phyloP scores from a whole-genome alignment of 805 yeast genomes.

The Lachancea nothofagi region DNA sequence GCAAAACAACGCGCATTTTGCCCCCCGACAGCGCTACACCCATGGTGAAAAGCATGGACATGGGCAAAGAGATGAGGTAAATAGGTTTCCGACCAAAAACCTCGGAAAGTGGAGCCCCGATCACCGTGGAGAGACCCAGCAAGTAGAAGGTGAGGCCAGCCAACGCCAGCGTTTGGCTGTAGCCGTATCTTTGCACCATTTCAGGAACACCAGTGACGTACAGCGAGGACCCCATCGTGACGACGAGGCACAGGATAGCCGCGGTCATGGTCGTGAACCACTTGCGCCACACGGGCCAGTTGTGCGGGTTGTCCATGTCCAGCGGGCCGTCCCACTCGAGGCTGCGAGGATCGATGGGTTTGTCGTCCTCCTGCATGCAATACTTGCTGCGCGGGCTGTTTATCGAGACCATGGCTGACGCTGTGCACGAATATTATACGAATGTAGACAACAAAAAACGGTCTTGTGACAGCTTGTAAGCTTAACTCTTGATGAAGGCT shows the following conservation, averaged over 20 bases:
- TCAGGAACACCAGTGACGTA: constrained; percentile 61
- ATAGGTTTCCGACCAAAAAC: constrained; percentile 61
- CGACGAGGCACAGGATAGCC: constrained; percentile 60
- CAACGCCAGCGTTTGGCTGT: constrained; percentile 55
- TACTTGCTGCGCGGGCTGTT: not conserved
- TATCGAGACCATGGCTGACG: too few relatives aligned
- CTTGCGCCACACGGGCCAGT: constrained; percentile 60
- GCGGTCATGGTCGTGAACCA: constrained; percentile 63
- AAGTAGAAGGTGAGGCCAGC: constrained; percentile 67
- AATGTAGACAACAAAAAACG: too few relatives aligned
- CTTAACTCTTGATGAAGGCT: too few relatives aligned
- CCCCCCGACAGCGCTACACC: constrained; percentile 62
- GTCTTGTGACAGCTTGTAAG: too few relatives aligned
- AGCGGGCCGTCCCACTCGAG: constrained; percentile 58
- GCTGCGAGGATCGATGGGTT: constrained; percentile 35
- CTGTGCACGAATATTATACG: too few relatives aligned
- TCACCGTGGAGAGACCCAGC: constrained; percentile 65
- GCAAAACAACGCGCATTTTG: constrained; percentile 53
- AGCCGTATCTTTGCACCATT: constrained; percentile 42
- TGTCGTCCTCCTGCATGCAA: constrained; percentile 7
- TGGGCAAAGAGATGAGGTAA: constrained; percentile 53
- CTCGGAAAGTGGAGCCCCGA: constrained; percentile 71
- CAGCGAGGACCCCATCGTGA: constrained; percentile 70
- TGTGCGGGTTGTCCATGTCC: constrained; percentile 60
- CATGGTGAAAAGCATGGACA: constrained; percentile 66